These are phyloP conservation scores for Sonneratia alba DNA, from an alignment of 345 rosid species.

Conservation along the genomic window DNA sequence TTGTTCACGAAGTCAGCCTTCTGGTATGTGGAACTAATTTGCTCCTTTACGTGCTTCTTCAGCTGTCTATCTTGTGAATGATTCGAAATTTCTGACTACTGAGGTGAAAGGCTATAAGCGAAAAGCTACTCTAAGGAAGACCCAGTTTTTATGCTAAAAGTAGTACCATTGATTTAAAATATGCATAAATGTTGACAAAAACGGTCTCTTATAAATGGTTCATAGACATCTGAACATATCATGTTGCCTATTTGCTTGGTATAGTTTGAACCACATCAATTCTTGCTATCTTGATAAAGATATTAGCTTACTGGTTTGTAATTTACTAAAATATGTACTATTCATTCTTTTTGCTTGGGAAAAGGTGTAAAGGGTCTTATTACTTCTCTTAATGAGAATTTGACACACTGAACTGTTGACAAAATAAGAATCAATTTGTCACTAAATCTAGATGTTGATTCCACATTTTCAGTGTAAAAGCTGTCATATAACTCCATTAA, in stretches of 20 bases:
- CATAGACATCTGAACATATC: not conserved
- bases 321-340: not conserved
- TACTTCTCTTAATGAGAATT: not conserved
- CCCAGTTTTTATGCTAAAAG: not conserved
- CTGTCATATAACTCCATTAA: not conserved
- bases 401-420: too few species aligned
- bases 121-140: not conserved
- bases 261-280: not conserved
- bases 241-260: not conserved
- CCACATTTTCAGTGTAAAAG: not conserved
- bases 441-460: not conserved
- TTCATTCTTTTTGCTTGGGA: not conserved
- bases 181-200: not conserved
- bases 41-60: not conserved
- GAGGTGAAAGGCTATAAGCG: not conserved
- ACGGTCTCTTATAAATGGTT: not conserved
- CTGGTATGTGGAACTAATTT: constrained; percentile 9
- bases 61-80: not conserved
- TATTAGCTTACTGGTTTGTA: not conserved
- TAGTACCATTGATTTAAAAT: not conserved
- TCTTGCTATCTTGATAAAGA: not conserved
- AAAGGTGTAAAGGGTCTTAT: too few species aligned
- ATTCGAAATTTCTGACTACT: not conserved
- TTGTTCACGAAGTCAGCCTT: constrained; percentile 12
- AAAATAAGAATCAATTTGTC: not conserved